Percentiles rank a stretch among this genome's conserved stretches.
Conservation (phyloP, 2,329 filamentous ascomycete species). For the Hypomyces rosellus region DNA sequence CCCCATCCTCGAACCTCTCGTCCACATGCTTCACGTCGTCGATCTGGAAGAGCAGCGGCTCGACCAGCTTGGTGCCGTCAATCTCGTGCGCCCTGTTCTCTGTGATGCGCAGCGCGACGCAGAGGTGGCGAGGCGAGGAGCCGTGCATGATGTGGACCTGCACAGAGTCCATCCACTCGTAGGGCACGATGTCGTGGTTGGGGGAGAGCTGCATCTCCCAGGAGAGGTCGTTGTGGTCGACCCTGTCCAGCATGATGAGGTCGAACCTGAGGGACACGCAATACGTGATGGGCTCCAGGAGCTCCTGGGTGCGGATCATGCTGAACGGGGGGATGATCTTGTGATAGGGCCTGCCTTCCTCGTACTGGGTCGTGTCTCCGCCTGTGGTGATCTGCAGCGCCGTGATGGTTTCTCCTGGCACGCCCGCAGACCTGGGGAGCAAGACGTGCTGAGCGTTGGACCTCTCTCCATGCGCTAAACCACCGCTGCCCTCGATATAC, state of each 20-base stretch:
- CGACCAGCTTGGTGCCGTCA: not conserved
- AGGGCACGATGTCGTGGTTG: not conserved
- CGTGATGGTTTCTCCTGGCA: not conserved
- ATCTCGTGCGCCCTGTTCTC: not conserved
- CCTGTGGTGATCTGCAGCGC: not conserved
- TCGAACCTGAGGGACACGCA: too few species aligned
- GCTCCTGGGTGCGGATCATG: too few species aligned
- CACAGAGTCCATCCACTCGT: slow-evolving; percentile 14
- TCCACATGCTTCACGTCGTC: not conserved
- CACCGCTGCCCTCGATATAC: too few species aligned
- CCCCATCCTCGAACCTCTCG: not conserved
- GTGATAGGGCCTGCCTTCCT: not conserved
- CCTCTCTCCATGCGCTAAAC: too few species aligned
- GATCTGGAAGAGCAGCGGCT: not conserved
- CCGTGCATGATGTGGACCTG: slow-evolving; percentile 15
- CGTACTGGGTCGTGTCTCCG: not conserved
- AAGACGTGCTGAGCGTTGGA: not conserved
- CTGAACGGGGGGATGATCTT: not conserved
- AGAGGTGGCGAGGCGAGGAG: not conserved
- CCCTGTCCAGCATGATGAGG: too few species aligned
- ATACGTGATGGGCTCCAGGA: too few species aligned
- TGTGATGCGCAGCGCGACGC: not conserved
- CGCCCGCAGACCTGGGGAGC: not conserved
- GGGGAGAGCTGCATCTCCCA: not conserved
- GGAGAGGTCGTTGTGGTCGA: too few species aligned